Conservation (phyloP, 179 eudicot species). For the Silene coronaria region DNA sequence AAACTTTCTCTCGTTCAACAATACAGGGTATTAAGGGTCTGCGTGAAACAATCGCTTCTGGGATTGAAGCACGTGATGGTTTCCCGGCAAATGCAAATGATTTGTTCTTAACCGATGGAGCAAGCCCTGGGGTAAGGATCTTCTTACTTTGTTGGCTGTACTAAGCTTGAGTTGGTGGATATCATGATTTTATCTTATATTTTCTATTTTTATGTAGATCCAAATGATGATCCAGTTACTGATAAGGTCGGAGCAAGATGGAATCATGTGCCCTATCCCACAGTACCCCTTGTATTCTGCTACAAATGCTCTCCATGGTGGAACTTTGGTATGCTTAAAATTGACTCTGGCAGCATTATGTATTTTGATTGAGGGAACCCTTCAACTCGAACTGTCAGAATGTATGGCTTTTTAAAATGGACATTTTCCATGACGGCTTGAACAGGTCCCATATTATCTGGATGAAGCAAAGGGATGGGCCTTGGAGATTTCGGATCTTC, state of each 20-base stretch:
- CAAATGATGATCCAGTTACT: conserved; percentile 96
- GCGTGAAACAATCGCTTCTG: conserved; percentile 81
- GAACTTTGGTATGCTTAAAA: conserved; percentile 69
- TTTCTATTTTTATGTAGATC: conserved; percentile 41
- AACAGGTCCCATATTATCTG: conserved; percentile 88
- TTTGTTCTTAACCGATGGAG: conserved; percentile 92
- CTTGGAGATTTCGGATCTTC: conserved; percentile 63
- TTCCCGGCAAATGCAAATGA: conserved; percentile 84
- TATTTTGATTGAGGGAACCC: no score
- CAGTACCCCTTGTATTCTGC: conserved; percentile 95
- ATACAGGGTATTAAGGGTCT: conserved; percentile 76
- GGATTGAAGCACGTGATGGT: conserved; percentile 91
- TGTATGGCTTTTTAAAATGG: not conserved
- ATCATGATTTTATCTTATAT: not conserved
- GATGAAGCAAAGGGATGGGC: conserved; percentile 95
- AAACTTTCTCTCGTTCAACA: not conserved
- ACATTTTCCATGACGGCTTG: not conserved
- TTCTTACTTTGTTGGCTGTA: not conserved
- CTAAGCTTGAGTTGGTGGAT: not conserved
- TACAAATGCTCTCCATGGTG: conserved; percentile 93
- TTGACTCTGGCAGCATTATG: not conserved
- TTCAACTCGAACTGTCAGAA: no score
- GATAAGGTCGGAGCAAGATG: conserved; percentile 75
- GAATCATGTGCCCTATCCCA: conserved; percentile 89
- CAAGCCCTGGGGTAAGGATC: conserved; percentile 44